These are phyloP conservation scores for Xylariaceae sp. DNA, from an alignment of 2,329 filamentous ascomycete genomes.

Conservation along the genomic window DNA sequence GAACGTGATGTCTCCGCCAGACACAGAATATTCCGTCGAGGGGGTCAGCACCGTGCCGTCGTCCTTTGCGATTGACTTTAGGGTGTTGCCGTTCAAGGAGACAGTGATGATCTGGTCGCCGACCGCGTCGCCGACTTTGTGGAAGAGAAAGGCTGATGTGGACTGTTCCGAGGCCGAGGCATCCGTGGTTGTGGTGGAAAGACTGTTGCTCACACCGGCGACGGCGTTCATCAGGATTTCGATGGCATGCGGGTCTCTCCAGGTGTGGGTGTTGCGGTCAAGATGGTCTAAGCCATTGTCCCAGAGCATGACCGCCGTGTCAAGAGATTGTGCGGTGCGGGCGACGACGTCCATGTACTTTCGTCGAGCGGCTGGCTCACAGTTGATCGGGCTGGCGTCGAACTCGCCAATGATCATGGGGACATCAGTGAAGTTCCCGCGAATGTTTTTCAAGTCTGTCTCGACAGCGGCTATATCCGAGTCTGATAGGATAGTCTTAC, in stretches of 20 bases:
- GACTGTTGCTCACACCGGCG: constrained; percentile 40
- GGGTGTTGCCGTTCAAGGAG: constrained; percentile 49
- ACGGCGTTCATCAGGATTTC: constrained; percentile 43
- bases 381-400: constrained; percentile 43
- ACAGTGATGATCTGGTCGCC: constrained; percentile 42
- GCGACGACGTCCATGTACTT: constrained; percentile 53
- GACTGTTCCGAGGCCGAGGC: constrained; percentile 37
- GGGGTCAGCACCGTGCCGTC: constrained; percentile 29
- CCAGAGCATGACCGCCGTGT: constrained; percentile 51
- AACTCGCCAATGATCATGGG: constrained; percentile 57
- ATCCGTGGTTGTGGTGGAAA: constrained; percentile 50
- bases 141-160: constrained; percentile 52
- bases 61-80: constrained; percentile 35
- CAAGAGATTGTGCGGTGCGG: constrained; percentile 42
- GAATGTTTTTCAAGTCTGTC: constrained; percentile 45
- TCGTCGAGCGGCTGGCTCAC: constrained; percentile 53
- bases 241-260: constrained; percentile 46
- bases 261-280: constrained; percentile 42
- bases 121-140: constrained; percentile 41
- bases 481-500: constrained; percentile 54
- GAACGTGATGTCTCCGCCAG: constrained; percentile 42
- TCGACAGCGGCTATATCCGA: constrained; percentile 46
- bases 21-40: constrained; percentile 44
- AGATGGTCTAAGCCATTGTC: constrained; percentile 56
- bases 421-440: constrained; percentile 50